Conservation (phyloP, 257 asterid genomes). For the Solanum tacnaense region DNA sequence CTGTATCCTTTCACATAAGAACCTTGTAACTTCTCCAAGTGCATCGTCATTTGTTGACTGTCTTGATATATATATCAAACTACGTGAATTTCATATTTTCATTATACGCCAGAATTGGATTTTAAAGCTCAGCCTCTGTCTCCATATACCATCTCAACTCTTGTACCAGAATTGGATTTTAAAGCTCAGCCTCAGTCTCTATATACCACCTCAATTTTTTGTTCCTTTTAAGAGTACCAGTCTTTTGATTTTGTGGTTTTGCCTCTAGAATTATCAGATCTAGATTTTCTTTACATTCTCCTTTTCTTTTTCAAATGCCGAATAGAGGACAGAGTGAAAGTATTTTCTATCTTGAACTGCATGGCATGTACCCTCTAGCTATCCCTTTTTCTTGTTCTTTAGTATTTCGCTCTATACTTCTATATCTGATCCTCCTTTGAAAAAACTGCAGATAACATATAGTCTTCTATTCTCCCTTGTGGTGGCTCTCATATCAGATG, state of each 20-base stretch:
- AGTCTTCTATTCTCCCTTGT: slow-evolving; percentile 86
- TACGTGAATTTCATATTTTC: neutral
- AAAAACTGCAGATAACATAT: slow-evolving; percentile 57
- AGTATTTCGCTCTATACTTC: neutral
- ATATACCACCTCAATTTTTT: neutral
- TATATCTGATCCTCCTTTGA: slow-evolving; percentile 1
- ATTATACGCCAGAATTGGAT: neutral
- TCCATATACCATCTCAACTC: neutral
- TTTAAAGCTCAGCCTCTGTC: neutral
- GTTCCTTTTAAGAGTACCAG: neutral
- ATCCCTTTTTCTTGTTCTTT: neutral
- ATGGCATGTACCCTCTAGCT: neutral
- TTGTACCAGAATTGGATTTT: neutral
- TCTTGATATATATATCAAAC: neutral
- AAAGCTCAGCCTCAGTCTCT: neutral
- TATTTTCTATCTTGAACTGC: neutral
- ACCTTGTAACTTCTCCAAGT: neutral
- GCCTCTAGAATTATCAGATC: neutral
- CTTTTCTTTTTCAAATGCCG: neutral
- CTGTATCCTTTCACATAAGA: neutral
- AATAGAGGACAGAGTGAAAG: neutral
- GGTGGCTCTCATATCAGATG: slow-evolving; percentile 83
- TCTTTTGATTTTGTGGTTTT: neutral
- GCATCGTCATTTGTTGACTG: neutral
- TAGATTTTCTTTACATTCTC: neutral